A percentile compares a stretch with the other conserved stretches of the same genome.
phyloP scores from a whole-genome alignment of 768 basidiomycete genomes.

The Gymnopilus dilepis region DNA sequence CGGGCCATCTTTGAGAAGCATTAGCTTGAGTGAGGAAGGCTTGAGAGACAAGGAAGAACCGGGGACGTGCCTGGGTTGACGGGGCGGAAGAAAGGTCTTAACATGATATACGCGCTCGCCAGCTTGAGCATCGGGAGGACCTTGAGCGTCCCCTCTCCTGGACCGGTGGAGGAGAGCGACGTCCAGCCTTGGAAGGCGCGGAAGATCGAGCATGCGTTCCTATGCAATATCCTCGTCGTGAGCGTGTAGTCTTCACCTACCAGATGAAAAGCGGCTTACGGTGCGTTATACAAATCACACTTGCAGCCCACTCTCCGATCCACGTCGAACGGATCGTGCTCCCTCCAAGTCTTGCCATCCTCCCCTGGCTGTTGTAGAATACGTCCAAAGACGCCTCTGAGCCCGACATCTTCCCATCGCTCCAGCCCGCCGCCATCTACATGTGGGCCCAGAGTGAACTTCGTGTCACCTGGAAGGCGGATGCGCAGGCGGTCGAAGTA shows the following conservation, averaged over 20 bases:
- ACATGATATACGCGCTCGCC: conserved; percentile 62
- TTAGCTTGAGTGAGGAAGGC: too few species aligned
- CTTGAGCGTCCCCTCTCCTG: conserved; percentile 64
- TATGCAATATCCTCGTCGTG: too few species aligned
- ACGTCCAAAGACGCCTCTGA: conserved; percentile 43
- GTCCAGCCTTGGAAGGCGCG: conserved; percentile 67
- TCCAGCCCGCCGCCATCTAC: conserved; percentile 57
- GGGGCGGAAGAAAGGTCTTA: conserved; percentile 70
- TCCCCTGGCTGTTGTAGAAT: conserved; percentile 39
- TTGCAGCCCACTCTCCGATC: conserved; percentile 51
- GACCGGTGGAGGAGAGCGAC: conserved; percentile 56
- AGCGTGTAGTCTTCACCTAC: too few species aligned
- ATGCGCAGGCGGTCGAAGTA: conserved; percentile 82
- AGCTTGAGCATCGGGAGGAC: conserved; percentile 64
- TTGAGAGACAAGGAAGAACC: too few species aligned
- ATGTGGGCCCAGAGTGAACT: conserved; percentile 72
- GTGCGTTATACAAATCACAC: conserved; percentile 65
- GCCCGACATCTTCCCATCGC: conserved; percentile 58
- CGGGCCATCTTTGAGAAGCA: conserved; percentile 19
- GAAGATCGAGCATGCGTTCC: conserved; percentile 59
- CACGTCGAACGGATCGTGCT: conserved; percentile 57
- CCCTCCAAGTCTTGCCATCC: conserved; percentile 48
- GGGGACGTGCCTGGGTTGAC: conserved; percentile 23
- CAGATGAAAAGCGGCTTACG: conserved; percentile 44
- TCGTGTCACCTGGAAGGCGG: conserved; percentile 69